A percentile compares a stretch with the other conserved stretches of the same genome.
These are phyloP conservation scores for Podospora sp. DNA, from an alignment of 495 filamentous ascomycete genomes.

Conservation along the genomic window DNA sequence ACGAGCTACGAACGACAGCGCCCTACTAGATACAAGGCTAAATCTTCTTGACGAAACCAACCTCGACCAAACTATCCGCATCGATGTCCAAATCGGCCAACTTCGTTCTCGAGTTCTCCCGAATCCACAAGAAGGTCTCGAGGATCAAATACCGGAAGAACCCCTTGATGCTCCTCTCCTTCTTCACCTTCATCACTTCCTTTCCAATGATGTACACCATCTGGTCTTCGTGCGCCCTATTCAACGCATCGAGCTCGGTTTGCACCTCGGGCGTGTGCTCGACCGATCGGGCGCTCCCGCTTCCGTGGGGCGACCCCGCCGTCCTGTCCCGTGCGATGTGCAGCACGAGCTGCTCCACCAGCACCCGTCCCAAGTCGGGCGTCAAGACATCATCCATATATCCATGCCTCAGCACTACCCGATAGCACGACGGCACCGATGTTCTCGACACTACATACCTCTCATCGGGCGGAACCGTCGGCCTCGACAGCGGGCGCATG, in stretches of 20 bases:
- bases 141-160: constrained; percentile 54
- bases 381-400: constrained; percentile 65
- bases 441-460: constrained; percentile 40
- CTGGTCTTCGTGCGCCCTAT: constrained; percentile 55
- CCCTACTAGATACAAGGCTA: constrained; percentile 29
- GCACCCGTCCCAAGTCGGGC: constrained; percentile 54
- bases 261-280: constrained; percentile 37
- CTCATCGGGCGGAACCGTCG: constrained; percentile 45
- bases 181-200: constrained; percentile 60
- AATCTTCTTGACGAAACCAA: constrained; percentile 69
- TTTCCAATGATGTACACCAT: constrained; percentile 69
- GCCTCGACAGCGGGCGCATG: constrained; percentile 53
- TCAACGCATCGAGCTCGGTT: constrained; percentile 47
- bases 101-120: constrained; percentile 67
- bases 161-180: constrained; percentile 35
- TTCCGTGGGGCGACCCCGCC: constrained; percentile 43
- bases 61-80: constrained; percentile 64
- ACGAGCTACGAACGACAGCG: background rate
- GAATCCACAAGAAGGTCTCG: constrained; percentile 64
- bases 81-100: constrained; percentile 62
- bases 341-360: constrained; percentile 54
- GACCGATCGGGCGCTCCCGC: constrained; percentile 19
- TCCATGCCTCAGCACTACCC: constrained; percentile 65
- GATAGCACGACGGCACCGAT: constrained; percentile 58
- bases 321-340: constrained; percentile 31